Evolutionary conservation across 768 basidiomycete genomes (phyloP).

Genomic region (Plicaturopsis crispa): DNA sequence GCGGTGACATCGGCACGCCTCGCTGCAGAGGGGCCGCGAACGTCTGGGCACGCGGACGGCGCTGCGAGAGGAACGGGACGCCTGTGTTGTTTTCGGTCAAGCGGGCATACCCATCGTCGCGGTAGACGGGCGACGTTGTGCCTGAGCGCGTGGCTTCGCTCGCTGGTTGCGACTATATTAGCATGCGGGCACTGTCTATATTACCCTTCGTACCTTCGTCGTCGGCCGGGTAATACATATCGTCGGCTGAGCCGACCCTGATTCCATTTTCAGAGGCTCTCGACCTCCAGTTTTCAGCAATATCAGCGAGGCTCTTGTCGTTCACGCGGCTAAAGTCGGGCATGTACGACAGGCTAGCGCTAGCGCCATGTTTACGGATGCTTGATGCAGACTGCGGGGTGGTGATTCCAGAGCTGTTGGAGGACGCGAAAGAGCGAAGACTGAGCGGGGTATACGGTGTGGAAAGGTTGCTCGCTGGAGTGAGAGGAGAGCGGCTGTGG

Average conservation of each 20-base stretch:
- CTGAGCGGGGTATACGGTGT: slow-evolving; percentile 70
- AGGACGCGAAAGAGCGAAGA: slow-evolving; percentile 51
- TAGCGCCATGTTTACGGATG: not conserved
- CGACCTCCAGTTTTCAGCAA: slow-evolving; percentile 65
- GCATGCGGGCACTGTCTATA: slow-evolving; percentile 8
- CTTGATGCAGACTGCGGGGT: slow-evolving; percentile 43
- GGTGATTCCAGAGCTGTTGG: slow-evolving; percentile 38
- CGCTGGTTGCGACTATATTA: slow-evolving; percentile 3
- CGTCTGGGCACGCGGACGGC: slow-evolving; percentile 1
- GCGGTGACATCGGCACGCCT: too few relatives aligned
- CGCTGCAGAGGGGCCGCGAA: slow-evolving; percentile 13
- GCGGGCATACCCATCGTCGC: too few relatives aligned
- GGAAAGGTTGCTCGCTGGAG: too few relatives aligned
- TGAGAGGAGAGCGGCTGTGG: slow-evolving; percentile 49
- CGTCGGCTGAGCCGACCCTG: slow-evolving; percentile 46
- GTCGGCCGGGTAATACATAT: slow-evolving; percentile 38
- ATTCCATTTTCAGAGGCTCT: slow-evolving; percentile 68
- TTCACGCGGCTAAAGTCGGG: slow-evolving; percentile 15
- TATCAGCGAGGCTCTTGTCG: slow-evolving; percentile 46
- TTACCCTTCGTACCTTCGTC: slow-evolving; percentile 35
- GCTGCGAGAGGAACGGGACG: slow-evolving; percentile 2
- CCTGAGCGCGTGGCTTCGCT: slow-evolving; percentile 6
- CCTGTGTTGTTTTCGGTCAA: not conserved
- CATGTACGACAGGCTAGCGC: not conserved
- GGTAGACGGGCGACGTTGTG: too few relatives aligned